Percentiles rank a stretch among this genome's conserved stretches.
Evolutionary conservation across 148 eudicot genomes (phyloP).

Genomic region (Rhododendron ferrugineum): DNA sequence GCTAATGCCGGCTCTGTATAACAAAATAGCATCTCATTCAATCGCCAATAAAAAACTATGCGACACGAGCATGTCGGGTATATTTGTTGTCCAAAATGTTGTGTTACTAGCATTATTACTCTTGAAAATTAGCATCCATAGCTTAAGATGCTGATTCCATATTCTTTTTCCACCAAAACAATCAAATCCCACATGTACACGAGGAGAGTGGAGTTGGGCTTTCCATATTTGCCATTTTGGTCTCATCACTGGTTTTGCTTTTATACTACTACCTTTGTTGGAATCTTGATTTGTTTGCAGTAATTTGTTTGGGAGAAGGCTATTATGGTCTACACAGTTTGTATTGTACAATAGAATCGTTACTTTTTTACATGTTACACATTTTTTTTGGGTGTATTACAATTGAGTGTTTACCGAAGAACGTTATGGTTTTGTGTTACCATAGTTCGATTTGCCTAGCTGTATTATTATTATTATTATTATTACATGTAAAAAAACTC

Average conservation of each 20-base stretch:
- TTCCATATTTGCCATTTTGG: background rate
- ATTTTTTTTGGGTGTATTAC: background rate
- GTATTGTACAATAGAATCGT: background rate
- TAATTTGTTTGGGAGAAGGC: background rate
- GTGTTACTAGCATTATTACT: background rate
- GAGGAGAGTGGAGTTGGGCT: background rate
- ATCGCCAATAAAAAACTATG: background rate
- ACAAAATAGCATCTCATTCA: background rate
- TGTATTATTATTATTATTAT: no score
- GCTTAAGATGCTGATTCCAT: background rate
- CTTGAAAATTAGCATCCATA: background rate
- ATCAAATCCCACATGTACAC: background rate
- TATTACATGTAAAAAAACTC: no score
- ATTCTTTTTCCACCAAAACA: background rate
- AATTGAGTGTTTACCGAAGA: background rate
- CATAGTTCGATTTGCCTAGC: no score
- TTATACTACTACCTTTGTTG: background rate
- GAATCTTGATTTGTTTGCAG: background rate
- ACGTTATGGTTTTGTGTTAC: no score
- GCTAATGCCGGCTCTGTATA: background rate
- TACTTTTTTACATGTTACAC: background rate
- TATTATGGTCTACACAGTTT: background rate
- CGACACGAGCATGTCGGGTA: background rate
- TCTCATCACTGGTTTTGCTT: background rate
- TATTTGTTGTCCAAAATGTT: background rate